Percentiles rank a stretch among this genome's conserved stretches.
These are phyloP conservation scores for Truncatella angustata DNA, from an alignment of 2,329 filamentous ascomycete species.

Conservation along the genomic window DNA sequence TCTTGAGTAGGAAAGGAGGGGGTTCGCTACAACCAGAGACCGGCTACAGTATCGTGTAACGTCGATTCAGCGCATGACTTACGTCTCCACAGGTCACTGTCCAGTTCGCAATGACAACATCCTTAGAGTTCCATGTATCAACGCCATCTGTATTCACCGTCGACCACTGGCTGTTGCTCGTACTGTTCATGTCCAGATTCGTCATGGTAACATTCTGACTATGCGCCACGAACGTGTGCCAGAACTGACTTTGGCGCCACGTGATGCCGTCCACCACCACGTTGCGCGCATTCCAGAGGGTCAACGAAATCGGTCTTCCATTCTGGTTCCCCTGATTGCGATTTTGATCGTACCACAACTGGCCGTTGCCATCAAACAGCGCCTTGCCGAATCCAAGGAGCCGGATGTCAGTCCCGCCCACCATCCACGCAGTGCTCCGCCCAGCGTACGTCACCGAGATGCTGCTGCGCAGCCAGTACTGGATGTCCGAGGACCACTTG, in stretches of 20 bases:
- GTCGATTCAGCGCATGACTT: too few relatives aligned
- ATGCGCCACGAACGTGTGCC: conserved; percentile 41
- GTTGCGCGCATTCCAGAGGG: conserved; percentile 45
- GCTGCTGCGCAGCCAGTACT: conserved; percentile 48
- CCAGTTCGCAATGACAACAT: conserved; percentile 44
- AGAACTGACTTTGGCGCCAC: conserved; percentile 47
- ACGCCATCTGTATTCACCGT: conserved; percentile 50
- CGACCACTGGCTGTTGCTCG: conserved; percentile 40
- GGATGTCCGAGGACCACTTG: conserved; percentile 36
- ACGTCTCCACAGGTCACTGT: conserved; percentile 40
- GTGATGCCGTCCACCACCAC: conserved; percentile 42
- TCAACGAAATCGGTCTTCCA: conserved; percentile 43
- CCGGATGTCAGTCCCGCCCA: conserved; percentile 48
- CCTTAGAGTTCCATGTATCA: conserved; percentile 49
- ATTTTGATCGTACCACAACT: conserved; percentile 45
- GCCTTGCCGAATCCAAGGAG: conserved; percentile 48
- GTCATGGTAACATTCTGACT: conserved; percentile 50
- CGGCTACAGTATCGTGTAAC: too few relatives aligned
- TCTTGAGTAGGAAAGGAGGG: neutral
- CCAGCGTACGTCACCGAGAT: conserved; percentile 47
- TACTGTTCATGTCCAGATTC: conserved; percentile 50
- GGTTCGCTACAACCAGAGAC: too few relatives aligned
- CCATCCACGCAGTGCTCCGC: conserved; percentile 45
- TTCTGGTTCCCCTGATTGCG: conserved; percentile 37
- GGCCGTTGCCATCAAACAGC: conserved; percentile 42